phyloP scores from a whole-genome alignment of 768 basidiomycete genomes.

The Tricholoma matsutake region DNA sequence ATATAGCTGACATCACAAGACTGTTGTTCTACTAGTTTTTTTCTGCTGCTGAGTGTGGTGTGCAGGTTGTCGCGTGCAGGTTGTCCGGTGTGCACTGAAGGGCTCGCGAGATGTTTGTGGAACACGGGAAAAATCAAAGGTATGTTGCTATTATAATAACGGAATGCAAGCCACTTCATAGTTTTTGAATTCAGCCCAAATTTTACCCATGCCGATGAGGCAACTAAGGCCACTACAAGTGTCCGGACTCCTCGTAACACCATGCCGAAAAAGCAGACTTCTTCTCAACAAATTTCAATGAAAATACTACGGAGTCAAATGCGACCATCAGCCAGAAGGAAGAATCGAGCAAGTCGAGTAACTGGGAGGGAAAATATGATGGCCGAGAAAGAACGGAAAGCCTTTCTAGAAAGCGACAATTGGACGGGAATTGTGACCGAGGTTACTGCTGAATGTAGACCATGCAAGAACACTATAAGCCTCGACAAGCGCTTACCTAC shows the following conservation, averaged over 20 bases:
- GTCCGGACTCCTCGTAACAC: neutral
- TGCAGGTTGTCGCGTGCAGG: neutral
- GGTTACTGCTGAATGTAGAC: constrained; percentile 22
- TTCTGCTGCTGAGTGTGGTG: neutral
- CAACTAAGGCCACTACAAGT: neutral
- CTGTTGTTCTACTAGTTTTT: neutral
- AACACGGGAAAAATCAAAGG: neutral
- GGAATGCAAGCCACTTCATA: neutral
- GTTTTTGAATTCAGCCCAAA: neutral
- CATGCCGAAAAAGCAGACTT: neutral
- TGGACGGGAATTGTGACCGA: constrained; percentile 1
- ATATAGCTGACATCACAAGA: neutral
- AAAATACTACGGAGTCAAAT: neutral
- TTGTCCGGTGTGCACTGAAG: neutral
- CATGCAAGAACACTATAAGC: constrained; percentile 28
- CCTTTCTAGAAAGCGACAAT: constrained; percentile 1
- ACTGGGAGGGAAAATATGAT: neutral
- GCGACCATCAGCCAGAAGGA: neutral
- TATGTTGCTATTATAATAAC: neutral
- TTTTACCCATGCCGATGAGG: neutral
- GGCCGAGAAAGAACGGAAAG: neutral
- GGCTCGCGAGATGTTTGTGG: neutral
- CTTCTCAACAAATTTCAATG: neutral
- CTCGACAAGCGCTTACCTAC: constrained; percentile 32
- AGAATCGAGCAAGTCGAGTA: neutral